phyloP scores from a whole-genome alignment of 345 rosid species.

The Nephelium lappaceum region DNA sequence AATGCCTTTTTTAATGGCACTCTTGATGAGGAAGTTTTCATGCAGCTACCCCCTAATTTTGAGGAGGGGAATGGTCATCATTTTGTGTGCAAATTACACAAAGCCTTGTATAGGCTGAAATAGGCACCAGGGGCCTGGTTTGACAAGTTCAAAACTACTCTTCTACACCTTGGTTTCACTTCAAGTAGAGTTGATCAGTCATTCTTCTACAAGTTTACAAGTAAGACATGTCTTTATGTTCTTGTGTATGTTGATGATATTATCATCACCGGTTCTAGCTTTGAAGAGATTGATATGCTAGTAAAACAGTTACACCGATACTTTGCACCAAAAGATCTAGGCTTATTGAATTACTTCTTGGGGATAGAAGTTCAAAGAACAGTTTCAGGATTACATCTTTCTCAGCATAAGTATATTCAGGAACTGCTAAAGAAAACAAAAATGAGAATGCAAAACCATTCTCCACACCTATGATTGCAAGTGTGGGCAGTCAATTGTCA shows the following conservation, averaged over 20 bases:
- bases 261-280: background rate
- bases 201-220: background rate
- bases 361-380: background rate
- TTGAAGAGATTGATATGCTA: background rate
- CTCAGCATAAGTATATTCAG: background rate
- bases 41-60: background rate
- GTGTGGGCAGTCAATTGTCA: background rate
- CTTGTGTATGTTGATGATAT: background rate
- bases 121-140: background rate
- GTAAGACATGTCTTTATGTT: background rate
- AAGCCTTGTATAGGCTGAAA: background rate
- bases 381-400: background rate
- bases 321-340: background rate
- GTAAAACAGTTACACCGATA: background rate
- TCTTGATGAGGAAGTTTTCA: background rate
- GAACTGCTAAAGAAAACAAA: background rate
- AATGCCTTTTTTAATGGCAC: background rate
- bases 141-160: background rate
- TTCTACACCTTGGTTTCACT: background rate
- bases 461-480: background rate
- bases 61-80: fast-evolving
- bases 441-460: background rate
- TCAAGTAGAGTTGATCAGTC: background rate
- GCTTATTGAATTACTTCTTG: background rate
- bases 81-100: background rate